Percentiles rank a stretch among this genome's conserved stretches.
Conservation (phyloP, 2,329 filamentous ascomycete species). For the Fulvia fulva region DNA sequence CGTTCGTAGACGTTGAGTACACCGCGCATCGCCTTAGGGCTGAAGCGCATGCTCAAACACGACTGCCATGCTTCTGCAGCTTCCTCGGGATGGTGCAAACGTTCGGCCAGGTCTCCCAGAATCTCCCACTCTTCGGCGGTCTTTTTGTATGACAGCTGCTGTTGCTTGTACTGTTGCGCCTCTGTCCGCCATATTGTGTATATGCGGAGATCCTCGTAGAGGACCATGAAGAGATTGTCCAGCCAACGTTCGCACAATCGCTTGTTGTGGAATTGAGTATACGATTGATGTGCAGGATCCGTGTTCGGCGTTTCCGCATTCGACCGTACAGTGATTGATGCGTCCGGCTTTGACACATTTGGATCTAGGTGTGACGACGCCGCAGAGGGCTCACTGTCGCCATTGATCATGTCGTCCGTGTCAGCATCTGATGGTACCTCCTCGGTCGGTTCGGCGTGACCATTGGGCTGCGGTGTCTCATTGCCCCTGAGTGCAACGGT, state of each 20-base stretch:
- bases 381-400: constrained; percentile 26
- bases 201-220: constrained; percentile 95
- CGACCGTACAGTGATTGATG: constrained; percentile 32
- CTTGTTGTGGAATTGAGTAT: constrained; percentile 94
- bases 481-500: constrained; percentile 72
- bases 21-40: constrained; percentile 84
- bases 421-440: constrained; percentile 34
- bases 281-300: constrained; percentile 64
- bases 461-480: constrained; percentile 50
- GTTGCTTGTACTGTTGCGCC: constrained; percentile 90
- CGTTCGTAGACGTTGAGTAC: constrained; percentile 76
- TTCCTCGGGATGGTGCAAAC: constrained; percentile 87
- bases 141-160: constrained; percentile 94
- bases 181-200: constrained; percentile 99
- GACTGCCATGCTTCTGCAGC: constrained; percentile 88
- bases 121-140: constrained; percentile 98
- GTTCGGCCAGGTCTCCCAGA: constrained; percentile 83
- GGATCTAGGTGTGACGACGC: constrained; percentile 30
- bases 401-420: constrained; percentile 30
- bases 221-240: constrained; percentile 97
- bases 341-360: constrained; percentile 34
- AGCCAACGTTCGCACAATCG: constrained; percentile 95
- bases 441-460: constrained; percentile 38
- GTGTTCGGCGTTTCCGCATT: constrained; percentile 33
- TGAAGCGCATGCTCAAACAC: constrained; percentile 84